phyloP scores from a whole-genome alignment of 1,284 basidiomycete species.

The Mycosarcoma maydis region DNA sequence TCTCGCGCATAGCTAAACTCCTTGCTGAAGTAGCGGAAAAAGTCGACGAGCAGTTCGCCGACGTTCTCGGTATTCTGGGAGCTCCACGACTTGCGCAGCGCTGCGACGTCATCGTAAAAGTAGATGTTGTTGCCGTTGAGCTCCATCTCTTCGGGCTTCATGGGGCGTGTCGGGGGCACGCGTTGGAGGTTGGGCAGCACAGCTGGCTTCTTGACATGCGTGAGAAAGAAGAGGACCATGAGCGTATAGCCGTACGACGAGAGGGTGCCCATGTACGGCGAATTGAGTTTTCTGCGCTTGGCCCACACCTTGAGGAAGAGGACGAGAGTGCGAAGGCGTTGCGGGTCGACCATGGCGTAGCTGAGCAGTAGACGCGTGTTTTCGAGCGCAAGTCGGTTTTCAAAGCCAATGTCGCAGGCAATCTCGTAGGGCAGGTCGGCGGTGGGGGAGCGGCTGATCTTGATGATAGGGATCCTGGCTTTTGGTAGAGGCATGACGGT shows the following conservation, averaged over 20 bases:
- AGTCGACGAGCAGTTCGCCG: conserved; percentile 95
- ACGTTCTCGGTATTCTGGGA: conserved; percentile 92
- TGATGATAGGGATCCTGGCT: conserved; percentile 98
- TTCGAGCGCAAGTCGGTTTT: conserved; percentile 94
- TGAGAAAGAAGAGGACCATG: conserved; percentile 94
- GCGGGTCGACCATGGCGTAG: conserved; percentile 96
- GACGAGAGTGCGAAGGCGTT: conserved; percentile 90
- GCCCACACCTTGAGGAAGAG: conserved; percentile 99
- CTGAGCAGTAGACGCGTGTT: conserved; percentile 95
- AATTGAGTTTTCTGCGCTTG: conserved; percentile 97
- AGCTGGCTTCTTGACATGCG: conserved; percentile 80
- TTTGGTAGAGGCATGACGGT: conserved; percentile 95
- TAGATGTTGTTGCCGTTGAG: conserved; percentile 71
- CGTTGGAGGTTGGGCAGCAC: conserved; percentile 68
- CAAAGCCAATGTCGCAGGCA: conserved; percentile 97
- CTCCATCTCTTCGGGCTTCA: conserved; percentile 77
- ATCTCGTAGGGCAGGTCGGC: conserved; percentile 77
- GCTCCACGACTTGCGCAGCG: conserved; percentile 88
- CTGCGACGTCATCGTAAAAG: conserved; percentile 97
- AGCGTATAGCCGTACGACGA: conserved; percentile 98
- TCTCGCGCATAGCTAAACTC: conserved; percentile 92
- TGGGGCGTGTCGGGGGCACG: conserved; percentile 58
- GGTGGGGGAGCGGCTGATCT: conserved; percentile 88
- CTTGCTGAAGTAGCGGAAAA: conserved; percentile 94
- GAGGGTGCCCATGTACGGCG: conserved; percentile 93